phyloP scores from a whole-genome alignment of 2,329 filamentous ascomycete genomes.

The Didymella sp. region DNA sequence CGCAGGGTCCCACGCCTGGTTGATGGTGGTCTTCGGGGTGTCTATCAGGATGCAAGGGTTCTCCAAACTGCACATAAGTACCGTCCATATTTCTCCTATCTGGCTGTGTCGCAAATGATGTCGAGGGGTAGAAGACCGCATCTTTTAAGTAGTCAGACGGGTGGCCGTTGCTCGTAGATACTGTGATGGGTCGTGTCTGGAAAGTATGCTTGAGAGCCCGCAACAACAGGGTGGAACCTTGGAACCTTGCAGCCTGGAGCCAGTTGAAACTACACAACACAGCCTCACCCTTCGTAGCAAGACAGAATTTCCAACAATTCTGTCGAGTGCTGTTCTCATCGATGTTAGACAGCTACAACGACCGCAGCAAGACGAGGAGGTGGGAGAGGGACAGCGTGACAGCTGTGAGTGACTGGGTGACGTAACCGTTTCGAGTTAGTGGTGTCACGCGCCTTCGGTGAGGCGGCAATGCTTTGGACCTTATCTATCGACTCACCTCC shows the following conservation, averaged over 20 bases:
- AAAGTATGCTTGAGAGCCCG: background rate
- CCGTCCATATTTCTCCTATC: too few relatives aligned
- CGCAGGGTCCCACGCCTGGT: too few relatives aligned
- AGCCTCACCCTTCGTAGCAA: background rate
- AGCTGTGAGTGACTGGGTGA: slow-evolving; percentile 10
- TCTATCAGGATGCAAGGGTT: too few relatives aligned
- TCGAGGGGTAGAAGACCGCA: background rate
- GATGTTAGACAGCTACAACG: background rate
- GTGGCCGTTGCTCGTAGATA: background rate
- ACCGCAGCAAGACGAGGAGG: background rate
- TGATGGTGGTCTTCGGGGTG: too few relatives aligned
- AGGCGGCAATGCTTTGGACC: slow-evolving; percentile 10
- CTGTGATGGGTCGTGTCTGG: background rate
- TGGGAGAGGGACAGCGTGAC: slow-evolving; percentile 7
- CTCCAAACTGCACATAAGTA: too few relatives aligned
- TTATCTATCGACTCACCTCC: slow-evolving; percentile 23
- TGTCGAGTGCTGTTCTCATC: background rate
- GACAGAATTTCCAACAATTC: background rate
- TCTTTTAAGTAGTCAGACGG: background rate
- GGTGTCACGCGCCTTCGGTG: slow-evolving; percentile 12
- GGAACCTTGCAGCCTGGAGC: background rate
- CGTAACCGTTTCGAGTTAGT: slow-evolving; percentile 13
- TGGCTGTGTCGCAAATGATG: background rate
- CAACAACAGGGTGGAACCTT: background rate
- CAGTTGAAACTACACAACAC: background rate